Evolutionary conservation across 139 green algal genomes (phyloP).

Genomic region (Diplosphaera chodatii): DNA sequence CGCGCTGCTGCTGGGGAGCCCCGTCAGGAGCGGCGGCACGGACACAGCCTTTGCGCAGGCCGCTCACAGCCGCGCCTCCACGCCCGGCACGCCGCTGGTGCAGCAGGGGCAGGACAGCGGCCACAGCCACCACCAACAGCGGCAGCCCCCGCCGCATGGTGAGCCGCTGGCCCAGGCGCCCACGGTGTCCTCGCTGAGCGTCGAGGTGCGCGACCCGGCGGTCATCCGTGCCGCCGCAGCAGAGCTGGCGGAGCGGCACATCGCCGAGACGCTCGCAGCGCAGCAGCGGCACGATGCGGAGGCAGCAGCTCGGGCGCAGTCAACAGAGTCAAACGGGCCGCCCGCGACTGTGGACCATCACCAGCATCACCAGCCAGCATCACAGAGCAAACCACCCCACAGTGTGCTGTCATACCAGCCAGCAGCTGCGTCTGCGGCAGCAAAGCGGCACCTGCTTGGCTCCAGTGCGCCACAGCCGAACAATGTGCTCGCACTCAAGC

Average conservation of each 20-base stretch:
- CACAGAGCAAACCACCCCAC: too few species aligned
- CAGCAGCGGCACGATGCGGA: slow-evolving; percentile 1
- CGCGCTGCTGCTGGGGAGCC: background rate
- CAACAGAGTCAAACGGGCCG: too few species aligned
- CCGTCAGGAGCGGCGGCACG: too few species aligned
- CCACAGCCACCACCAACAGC: background rate
- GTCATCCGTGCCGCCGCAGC: background rate
- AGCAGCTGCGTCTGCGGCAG: too few species aligned
- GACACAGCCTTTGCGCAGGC: background rate
- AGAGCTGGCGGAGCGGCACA: background rate
- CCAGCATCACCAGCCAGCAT: too few species aligned
- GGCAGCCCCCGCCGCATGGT: background rate
- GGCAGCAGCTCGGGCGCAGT: too few species aligned
- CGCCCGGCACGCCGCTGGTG: too few species aligned
- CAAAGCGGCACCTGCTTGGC: background rate
- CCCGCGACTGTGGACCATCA: too few species aligned
- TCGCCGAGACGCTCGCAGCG: background rate
- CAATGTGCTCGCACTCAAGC: slow-evolving; percentile 25
- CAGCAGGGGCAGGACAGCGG: background rate
- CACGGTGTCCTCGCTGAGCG: background rate
- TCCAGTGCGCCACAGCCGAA: background rate
- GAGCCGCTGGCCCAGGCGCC: background rate
- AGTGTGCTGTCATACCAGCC: too few species aligned
- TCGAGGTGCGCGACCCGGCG: background rate
- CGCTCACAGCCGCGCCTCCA: too few species aligned